phyloP scores from a whole-genome alignment of 495 filamentous ascomycete species.

The Arthonia radiata region DNA sequence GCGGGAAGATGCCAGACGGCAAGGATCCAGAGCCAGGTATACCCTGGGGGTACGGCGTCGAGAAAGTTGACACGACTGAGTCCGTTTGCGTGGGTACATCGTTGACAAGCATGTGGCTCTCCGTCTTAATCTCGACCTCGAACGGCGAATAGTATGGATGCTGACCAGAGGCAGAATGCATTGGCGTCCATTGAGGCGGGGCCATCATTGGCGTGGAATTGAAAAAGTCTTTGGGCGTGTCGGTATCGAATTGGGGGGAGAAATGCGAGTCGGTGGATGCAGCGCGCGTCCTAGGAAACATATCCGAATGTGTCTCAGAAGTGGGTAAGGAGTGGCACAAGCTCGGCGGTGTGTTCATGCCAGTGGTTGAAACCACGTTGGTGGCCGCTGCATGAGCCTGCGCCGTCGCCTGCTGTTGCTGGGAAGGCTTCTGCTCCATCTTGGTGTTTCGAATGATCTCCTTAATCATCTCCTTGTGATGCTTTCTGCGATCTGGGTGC shows the following conservation, averaged over 20 bases:
- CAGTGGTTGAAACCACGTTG: no score
- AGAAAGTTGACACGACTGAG: conserved; percentile 69
- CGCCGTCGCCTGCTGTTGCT: conserved; percentile 25
- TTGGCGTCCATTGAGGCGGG: conserved; percentile 14
- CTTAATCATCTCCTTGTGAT: conserved; percentile 89
- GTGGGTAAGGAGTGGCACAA: conserved; percentile 63
- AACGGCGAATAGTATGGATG: conserved; percentile 41
- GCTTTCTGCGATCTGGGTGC: conserved; percentile 57
- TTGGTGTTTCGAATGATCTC: conserved; percentile 93
- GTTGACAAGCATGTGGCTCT: conserved; percentile 83
- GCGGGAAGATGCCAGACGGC: no score
- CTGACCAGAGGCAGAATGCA: conserved; percentile 16
- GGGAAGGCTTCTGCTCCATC: conserved; percentile 52
- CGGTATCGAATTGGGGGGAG: conserved; percentile 30
- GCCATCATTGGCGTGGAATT: conserved; percentile 12
- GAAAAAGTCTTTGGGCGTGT: conserved; percentile 17
- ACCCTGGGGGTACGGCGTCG: conserved; percentile 50
- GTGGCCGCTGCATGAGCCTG: no score
- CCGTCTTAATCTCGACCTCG: conserved; percentile 87
- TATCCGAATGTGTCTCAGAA: conserved; percentile 53
- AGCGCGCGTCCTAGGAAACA: conserved; percentile 41
- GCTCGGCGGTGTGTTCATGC: conserved; percentile 44
- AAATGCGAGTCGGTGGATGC: conserved; percentile 56
- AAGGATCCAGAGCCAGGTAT: conserved; percentile 33
- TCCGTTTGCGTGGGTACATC: conserved; percentile 64